phyloP scores from a whole-genome alignment of 2,329 filamentous ascomycete species.

The Penicillium sp. region DNA sequence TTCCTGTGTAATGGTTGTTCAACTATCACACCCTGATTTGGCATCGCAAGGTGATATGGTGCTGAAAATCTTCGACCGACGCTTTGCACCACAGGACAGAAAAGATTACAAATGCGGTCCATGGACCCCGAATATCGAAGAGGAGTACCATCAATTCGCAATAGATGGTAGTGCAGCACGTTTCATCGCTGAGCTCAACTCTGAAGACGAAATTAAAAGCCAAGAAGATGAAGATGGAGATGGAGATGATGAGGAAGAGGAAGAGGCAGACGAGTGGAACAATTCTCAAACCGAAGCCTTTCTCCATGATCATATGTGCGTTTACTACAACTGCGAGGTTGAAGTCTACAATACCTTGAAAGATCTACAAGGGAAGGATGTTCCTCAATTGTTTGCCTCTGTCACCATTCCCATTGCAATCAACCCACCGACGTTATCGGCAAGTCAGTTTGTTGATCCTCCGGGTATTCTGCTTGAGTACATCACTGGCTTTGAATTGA shows the following conservation, averaged over 20 bases:
- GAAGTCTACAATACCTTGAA: constrained; percentile 16
- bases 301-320: constrained; percentile 13
- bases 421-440: neutral
- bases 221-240: no score
- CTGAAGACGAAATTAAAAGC: no score
- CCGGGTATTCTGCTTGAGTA: neutral
- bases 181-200: constrained; percentile 7
- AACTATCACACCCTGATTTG: constrained; percentile 1
- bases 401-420: constrained; percentile 1
- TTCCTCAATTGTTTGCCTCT: constrained; percentile 15
- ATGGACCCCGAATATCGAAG: constrained; percentile 17
- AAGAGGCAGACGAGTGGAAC: constrained; percentile 9
- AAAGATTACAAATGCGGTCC: constrained; percentile 9
- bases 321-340: constrained; percentile 15
- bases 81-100: constrained; percentile 16
- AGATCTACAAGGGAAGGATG: constrained; percentile 19
- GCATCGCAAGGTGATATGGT: constrained; percentile 11
- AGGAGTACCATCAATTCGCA: constrained; percentile 18
- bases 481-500: constrained; percentile 10
- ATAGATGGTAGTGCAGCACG: constrained; percentile 10
- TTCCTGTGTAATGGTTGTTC: constrained; percentile 18
- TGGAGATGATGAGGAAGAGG: neutral
- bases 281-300: constrained; percentile 17
- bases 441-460: constrained; percentile 6
- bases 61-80: constrained; percentile 23